These are phyloP conservation scores for Ulota crispa DNA, from an alignment of 225 moss, liverwort and hornwort species.

Conservation along the genomic window DNA sequence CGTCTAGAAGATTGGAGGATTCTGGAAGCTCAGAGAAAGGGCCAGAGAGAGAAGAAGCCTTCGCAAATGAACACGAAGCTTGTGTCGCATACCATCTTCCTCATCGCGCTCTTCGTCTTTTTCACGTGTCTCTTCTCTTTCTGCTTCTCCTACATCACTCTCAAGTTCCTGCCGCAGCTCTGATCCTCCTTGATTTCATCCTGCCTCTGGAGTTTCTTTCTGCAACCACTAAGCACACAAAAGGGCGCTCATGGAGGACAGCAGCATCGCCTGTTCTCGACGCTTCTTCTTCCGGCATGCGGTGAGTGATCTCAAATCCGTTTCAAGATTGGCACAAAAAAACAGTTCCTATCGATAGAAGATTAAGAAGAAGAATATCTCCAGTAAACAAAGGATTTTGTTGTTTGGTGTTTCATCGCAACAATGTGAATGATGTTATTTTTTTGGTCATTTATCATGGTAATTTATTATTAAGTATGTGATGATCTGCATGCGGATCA, in stretches of 20 bases:
- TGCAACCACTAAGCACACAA: too few relatives aligned
- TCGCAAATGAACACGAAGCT: constrained; percentile 30
- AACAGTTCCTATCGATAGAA: too few relatives aligned
- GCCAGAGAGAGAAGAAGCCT: rapidly evolving
- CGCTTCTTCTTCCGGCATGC: background rate
- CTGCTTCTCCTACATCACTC: constrained; percentile 18
- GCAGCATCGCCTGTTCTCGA: too few relatives aligned
- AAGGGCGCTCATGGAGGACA: background rate
- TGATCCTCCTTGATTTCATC: background rate
- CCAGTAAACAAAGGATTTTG: background rate
- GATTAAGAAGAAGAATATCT: too few relatives aligned
- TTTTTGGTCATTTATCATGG: too few relatives aligned
- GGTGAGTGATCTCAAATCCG: background rate
- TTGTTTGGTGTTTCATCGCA: background rate
- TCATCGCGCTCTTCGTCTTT: constrained; percentile 31
- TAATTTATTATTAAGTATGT: background rate
- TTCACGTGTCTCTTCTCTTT: constrained; percentile 35
- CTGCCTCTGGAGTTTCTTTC: rapidly evolving
- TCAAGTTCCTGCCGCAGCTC: constrained; percentile 3
- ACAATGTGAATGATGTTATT: background rate
- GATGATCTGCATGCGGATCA: background rate
- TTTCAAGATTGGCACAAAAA: too few relatives aligned
- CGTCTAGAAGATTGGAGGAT: too few relatives aligned
- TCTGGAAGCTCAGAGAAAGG: background rate
- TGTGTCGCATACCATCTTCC: constrained; percentile 17